Conservation (phyloP, 2,329 filamentous ascomycete genomes). For the Botrytis medusae region DNA sequence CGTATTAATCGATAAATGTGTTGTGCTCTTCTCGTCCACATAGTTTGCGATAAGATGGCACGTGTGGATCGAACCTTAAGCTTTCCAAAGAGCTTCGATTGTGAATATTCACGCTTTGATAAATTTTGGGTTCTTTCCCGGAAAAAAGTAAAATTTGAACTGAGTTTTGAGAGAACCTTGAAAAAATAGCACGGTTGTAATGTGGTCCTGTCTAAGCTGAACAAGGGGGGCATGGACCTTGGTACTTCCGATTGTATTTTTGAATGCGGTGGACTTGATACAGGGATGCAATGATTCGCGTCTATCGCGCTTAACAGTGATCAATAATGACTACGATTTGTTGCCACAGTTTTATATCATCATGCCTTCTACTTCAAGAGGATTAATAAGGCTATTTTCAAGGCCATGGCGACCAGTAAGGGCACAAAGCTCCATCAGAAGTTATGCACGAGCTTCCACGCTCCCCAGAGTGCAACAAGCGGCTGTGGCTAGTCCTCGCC, state of each 20-base stretch:
- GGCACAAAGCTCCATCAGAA: background rate
- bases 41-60: conserved; percentile 21
- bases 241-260: background rate
- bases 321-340: background rate
- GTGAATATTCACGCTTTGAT: background rate
- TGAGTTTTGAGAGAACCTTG: background rate
- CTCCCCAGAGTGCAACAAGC: conserved; percentile 6
- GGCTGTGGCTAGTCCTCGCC: conserved; percentile 15
- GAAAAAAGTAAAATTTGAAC: background rate
- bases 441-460: conserved; percentile 27
- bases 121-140: conserved; percentile 1
- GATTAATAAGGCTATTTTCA: conserved; percentile 22
- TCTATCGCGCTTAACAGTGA: conserved; percentile 7
- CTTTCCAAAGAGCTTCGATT: background rate
- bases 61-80: background rate
- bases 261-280: background rate
- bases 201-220: background rate
- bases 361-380: conserved; percentile 39
- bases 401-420: background rate
- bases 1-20: conserved; percentile 24
- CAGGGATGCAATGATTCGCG: background rate
- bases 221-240: background rate
- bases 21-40: conserved; percentile 24
- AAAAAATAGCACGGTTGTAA: background rate
- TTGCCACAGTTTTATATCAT: background rate